A percentile compares a stretch with the other conserved stretches of the same genome.
These are phyloP conservation scores for Phytophthora pistaciae DNA, from an alignment of 352 stramenopile species.

Conservation along the genomic window DNA sequence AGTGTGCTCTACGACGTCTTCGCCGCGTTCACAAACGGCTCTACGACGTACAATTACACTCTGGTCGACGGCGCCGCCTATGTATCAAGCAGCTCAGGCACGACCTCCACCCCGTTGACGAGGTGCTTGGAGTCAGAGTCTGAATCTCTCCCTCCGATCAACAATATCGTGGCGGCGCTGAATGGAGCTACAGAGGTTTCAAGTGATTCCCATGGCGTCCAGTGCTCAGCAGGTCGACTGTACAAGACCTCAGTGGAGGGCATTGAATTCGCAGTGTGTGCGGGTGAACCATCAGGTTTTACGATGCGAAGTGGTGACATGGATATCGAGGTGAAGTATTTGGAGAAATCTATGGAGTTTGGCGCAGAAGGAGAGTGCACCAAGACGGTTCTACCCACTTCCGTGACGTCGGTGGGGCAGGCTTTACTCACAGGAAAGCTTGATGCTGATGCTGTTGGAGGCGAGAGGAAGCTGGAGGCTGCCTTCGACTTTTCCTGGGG, in stretches of 20 bases:
- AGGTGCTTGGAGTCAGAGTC: conserved; percentile 19
- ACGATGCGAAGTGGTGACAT: conserved; percentile 14
- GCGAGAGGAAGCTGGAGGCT: conserved; percentile 10
- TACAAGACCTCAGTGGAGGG: conserved; percentile 14
- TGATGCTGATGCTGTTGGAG: not conserved
- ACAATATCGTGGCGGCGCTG: conserved; percentile 6
- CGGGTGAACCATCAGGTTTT: conserved; percentile 3
- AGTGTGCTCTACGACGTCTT: conserved; percentile 34
- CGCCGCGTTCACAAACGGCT: conserved; percentile 14
- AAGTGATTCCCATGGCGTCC: not conserved
- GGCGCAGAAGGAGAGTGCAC: not conserved
- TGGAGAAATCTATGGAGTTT: conserved; percentile 1
- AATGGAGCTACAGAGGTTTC: conserved; percentile 8
- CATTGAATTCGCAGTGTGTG: conserved; percentile 15
- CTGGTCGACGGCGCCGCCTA: conserved; percentile 31
- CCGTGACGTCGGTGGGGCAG: conserved; percentile 10
- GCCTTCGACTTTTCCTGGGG: conserved; percentile 22
- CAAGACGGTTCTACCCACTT: not conserved
- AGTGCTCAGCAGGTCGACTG: conserved; percentile 14
- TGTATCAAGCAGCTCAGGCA: conserved; percentile 18
- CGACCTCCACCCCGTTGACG: not conserved
- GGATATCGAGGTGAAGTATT: conserved; percentile 20
- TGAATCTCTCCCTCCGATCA: conserved; percentile 16
- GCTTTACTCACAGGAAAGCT: conserved; percentile 10
- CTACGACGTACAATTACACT: conserved; percentile 27